Conservation (phyloP, 495 filamentous ascomycete species). For the Aspergillus mulundensis region DNA sequence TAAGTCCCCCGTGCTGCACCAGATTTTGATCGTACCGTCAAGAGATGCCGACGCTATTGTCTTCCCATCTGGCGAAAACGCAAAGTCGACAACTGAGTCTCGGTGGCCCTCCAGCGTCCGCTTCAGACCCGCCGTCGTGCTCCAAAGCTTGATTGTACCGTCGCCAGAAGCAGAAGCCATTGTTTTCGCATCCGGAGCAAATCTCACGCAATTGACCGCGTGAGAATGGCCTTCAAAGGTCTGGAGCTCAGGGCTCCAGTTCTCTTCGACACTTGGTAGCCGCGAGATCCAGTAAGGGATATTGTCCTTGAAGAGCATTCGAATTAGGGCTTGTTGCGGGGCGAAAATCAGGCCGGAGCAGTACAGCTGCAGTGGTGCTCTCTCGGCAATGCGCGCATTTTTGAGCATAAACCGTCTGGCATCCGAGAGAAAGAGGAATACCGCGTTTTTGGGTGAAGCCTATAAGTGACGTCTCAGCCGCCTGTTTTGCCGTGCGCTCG, state of each 20-base stretch:
- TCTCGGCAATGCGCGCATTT: background rate
- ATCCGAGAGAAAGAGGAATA: background rate
- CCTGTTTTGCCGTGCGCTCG: too few relatives aligned
- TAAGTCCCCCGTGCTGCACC: background rate
- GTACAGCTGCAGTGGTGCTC: background rate
- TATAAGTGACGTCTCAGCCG: too few relatives aligned
- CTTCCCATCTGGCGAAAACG: too few relatives aligned
- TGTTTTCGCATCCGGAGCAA: background rate
- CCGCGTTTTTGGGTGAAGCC: background rate
- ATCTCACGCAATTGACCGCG: background rate
- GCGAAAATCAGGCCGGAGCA: background rate
- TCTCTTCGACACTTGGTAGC: background rate
- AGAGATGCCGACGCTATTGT: slow-evolving; percentile 11
- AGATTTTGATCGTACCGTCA: slow-evolving; percentile 1
- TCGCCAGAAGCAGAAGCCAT: slow-evolving; percentile 11
- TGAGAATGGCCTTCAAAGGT: background rate
- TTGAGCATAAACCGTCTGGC: slow-evolving; percentile 1
- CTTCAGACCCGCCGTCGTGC: slow-evolving; percentile 21
- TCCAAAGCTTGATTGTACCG: slow-evolving; percentile 31
- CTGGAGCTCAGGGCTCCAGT: slow-evolving; percentile 1
- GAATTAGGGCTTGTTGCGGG: background rate
- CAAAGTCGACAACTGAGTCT: too few relatives aligned
- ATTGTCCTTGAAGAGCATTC: slow-evolving; percentile 8
- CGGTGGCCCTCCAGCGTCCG: slow-evolving; percentile 1
- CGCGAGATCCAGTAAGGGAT: background rate